A percentile compares a stretch with the other conserved stretches of the same genome.
These are phyloP conservation scores for Aspergillus olivimuriae DNA, from an alignment of 495 filamentous ascomycete species.

Conservation along the genomic window DNA sequence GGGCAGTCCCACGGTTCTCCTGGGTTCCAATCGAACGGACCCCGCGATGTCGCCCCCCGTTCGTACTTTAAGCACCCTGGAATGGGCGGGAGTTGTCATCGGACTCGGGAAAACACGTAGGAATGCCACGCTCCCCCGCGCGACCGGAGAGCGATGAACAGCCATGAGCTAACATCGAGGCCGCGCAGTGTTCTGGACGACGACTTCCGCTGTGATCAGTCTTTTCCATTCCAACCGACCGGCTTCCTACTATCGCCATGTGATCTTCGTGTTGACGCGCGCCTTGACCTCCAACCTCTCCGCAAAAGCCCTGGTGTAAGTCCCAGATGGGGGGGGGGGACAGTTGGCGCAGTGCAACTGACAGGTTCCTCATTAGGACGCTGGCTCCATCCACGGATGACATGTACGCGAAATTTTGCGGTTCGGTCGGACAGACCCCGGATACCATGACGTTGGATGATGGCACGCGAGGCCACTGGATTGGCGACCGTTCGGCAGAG, in stretches of 20 bases:
- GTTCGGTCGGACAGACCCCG: conserved; percentile 20
- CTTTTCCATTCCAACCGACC: conserved; percentile 3
- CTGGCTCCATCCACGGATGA: not conserved
- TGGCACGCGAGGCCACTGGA: conserved; percentile 44
- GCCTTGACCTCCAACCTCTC: not conserved
- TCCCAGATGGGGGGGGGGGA: not conserved
- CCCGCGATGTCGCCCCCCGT: too few species aligned
- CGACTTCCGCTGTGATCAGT: not conserved
- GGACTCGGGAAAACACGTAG: too few species aligned
- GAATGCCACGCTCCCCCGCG: too few species aligned
- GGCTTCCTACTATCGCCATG: conserved; percentile 2
- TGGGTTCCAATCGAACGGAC: too few species aligned
- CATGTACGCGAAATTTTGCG: not conserved
- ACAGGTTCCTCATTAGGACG: not conserved
- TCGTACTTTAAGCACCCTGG: too few species aligned
- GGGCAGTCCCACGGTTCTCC: too few species aligned
- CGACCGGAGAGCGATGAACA: too few species aligned
- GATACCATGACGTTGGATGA: conserved; percentile 33
- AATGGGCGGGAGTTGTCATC: too few species aligned
- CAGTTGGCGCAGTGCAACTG: not conserved
- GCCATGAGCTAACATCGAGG: not conserved
- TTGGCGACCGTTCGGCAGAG: conserved; percentile 37
- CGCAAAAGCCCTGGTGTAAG: not conserved
- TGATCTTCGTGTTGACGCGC: not conserved
- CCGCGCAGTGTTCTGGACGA: not conserved